Evolutionary conservation across 2,329 filamentous ascomycete genomes (phyloP).

Genomic region (Fusarium cyanostomum): DNA sequence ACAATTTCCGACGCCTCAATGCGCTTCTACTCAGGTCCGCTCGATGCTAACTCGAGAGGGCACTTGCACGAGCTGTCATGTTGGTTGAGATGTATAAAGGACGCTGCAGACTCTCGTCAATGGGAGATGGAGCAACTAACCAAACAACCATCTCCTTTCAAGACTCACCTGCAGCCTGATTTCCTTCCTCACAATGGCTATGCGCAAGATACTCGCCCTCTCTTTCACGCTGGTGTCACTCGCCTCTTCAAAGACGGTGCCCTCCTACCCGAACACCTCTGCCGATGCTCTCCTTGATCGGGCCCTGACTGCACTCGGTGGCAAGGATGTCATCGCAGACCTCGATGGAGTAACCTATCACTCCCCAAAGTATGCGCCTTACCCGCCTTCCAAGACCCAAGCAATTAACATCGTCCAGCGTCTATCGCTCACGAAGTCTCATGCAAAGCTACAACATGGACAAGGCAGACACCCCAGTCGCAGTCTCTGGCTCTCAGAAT

Average conservation of each 20-base stretch:
- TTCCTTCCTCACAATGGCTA: not conserved
- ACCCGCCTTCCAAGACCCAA: too few relatives aligned
- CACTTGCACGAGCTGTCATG: not conserved
- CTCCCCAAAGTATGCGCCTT: conserved; percentile 3
- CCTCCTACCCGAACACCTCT: not conserved
- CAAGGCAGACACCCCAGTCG: conserved; percentile 6
- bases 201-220: conserved; percentile 1
- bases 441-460: conserved; percentile 30
- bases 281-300: not conserved
- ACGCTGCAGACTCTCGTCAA: not conserved
- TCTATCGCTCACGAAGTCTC: conserved; percentile 19
- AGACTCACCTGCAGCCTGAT: not conserved
- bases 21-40: not conserved
- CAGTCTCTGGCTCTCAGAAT: conserved; percentile 20
- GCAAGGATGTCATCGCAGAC: not conserved
- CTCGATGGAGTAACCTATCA: conserved; percentile 15
- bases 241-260: not conserved
- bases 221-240: not conserved
- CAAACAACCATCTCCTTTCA: not conserved
- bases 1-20: not conserved
- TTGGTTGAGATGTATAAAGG: not conserved
- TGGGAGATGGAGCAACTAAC: not conserved
- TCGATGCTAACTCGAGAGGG: not conserved
- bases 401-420: not conserved
- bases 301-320: conserved; percentile 11